Conservation (phyloP, 2,329 filamentous ascomycete genomes). For the Chrysoporthe austroafricana region DNA sequence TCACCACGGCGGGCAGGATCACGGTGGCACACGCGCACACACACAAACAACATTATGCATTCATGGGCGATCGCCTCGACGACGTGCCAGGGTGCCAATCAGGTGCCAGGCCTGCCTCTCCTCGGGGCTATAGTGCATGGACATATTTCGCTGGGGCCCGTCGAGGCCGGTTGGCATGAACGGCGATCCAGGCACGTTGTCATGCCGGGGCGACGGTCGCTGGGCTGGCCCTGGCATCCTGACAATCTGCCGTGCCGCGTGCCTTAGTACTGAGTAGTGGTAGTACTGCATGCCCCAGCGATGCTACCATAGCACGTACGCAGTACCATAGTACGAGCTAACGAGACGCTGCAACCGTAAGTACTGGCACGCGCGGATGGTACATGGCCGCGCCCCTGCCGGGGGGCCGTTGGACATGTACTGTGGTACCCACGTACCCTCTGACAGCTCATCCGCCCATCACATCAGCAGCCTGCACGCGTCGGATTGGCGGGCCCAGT, state of each 20-base stretch:
- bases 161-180: conserved; percentile 16
- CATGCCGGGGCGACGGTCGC: neutral
- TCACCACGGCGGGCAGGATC: neutral
- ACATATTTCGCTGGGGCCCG: conserved; percentile 1
- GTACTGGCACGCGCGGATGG: neutral
- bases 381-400: neutral
- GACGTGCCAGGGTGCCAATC: neutral
- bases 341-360: neutral
- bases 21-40: neutral
- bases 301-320: neutral
- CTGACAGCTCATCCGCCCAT: neutral
- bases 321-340: neutral
- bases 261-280: neutral
- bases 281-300: too few species aligned
- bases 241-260: neutral
- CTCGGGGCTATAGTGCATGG: conserved; percentile 11
- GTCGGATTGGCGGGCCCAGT: neutral
- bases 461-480: conserved; percentile 2
- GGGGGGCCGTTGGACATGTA: too few species aligned
- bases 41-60: conserved; percentile 8
- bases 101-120: neutral
- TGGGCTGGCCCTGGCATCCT: neutral
- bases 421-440: too few species aligned
- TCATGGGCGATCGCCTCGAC: neutral
- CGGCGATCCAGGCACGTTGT: neutral